A percentile compares a stretch with the other conserved stretches of the same genome.
These are phyloP conservation scores for Yamadazyma akitaensis DNA, from an alignment of 805 yeast genomes.

Conservation along the genomic window DNA sequence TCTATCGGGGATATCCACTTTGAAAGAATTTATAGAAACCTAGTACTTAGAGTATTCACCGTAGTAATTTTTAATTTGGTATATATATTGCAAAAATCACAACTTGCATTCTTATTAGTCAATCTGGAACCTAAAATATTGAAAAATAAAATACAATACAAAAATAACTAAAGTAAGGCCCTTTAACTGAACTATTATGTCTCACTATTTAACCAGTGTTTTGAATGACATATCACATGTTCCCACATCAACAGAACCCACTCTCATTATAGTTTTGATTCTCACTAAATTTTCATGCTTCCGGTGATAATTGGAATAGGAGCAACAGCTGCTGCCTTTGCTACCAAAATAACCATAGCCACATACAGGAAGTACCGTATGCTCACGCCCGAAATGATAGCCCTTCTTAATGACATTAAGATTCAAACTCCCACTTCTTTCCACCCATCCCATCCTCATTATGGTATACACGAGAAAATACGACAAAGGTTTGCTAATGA, in stretches of 20 bases:
- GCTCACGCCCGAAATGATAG: constrained; percentile 34
- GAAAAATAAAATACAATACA: neutral
- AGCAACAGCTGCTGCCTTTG: constrained; percentile 49
- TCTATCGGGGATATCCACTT: too few relatives aligned
- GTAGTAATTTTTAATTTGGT: neutral
- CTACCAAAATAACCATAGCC: constrained; percentile 30
- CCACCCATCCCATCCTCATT: constrained; percentile 10
- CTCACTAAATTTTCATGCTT: constrained; percentile 26
- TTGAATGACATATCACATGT: neutral
- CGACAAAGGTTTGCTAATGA: constrained; percentile 28
- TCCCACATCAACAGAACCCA: neutral
- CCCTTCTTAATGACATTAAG: constrained; percentile 29
- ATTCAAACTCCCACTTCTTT: constrained; percentile 8
- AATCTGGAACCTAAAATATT: neutral
- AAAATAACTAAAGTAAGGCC: neutral
- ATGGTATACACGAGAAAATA: constrained; percentile 9
- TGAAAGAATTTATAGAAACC: too few relatives aligned
- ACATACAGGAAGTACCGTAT: constrained; percentile 28
- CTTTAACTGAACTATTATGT: neutral
- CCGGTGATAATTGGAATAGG: constrained; percentile 57
- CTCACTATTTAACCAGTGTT: too few relatives aligned
- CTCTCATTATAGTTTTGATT: neutral
- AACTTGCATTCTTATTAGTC: too few relatives aligned
- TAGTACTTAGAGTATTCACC: too few relatives aligned
- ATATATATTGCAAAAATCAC: neutral